These are phyloP conservation scores for Helianthus tuberosus DNA, from an alignment of 129 eudicot species.

Conservation along the genomic window DNA sequence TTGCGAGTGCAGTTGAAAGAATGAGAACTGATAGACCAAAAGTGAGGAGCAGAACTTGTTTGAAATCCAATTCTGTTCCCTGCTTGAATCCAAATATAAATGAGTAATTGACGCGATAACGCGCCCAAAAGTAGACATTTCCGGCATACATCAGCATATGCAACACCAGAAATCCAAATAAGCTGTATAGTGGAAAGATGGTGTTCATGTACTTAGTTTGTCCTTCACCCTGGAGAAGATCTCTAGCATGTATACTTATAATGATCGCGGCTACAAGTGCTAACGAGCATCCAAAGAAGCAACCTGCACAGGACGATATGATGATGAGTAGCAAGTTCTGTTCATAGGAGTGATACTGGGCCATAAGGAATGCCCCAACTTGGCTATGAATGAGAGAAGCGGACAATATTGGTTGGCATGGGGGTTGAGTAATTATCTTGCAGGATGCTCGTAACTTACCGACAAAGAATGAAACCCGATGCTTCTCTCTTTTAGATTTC, in stretches of 20 bases:
- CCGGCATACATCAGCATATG: constrained; percentile 51
- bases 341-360: not conserved
- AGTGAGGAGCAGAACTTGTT: constrained; percentile 59
- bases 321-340: not conserved
- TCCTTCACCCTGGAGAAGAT: constrained; percentile 43
- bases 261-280: constrained; percentile 60
- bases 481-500: constrained; percentile 49
- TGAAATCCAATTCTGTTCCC: constrained; percentile 59
- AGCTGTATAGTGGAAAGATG: constrained; percentile 70
- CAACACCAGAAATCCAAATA: constrained; percentile 53
- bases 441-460: constrained; percentile 39
- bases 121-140: constrained; percentile 46
- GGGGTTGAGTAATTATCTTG: not conserved
- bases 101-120: constrained; percentile 51
- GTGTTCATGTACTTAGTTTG: constrained; percentile 56
- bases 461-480: constrained; percentile 45
- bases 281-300: constrained; percentile 68
- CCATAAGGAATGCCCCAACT: no score
- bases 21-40: constrained; percentile 59
- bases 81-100: constrained; percentile 54
- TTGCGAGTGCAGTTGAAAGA: constrained; percentile 53
- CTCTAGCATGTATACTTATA: constrained; percentile 38
- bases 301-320: constrained; percentile 40
- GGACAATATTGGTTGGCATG: no score
- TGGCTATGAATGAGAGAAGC: no score